Base-by-base conservation (phyloP, 768 basidiomycete genomes). In the Boletus edulis region DNA sequence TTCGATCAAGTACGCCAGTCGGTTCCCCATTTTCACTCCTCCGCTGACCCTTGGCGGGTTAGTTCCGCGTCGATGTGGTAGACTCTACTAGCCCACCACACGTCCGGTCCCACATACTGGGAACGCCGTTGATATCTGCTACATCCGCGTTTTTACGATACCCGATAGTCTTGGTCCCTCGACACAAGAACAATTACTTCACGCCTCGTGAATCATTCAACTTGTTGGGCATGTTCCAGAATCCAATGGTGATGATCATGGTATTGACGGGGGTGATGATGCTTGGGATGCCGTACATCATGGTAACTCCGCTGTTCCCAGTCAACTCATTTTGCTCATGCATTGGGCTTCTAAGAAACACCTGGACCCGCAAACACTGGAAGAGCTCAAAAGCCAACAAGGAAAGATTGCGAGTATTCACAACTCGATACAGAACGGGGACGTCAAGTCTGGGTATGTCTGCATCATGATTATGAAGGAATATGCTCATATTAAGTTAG, bases 201-300 rank as follows among this genome's bases (percentile, higher is more conserved):
- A 75, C 83, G 29, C 83, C 87, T 24, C 80, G 68, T 32, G 81
- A 91, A 67, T 82, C 84, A 17, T 93, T 93, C 77, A 87, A 87
- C 68, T 58, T 90, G 22, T 51, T 87, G 53, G 82, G 75, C 49
- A 91, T 93, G 87, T 75, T 93, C 63, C 81, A 85, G 54, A 93
- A 83, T 65, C 90, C 90, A 8, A 91, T 93, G 90, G 87, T 89
- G 78, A 72, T 93, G 54, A 78, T 91, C 68, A 87, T 89, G 84
- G 77, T 83, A 31, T 70, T 80, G 59, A 86, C 80, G 43, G 89
- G 79, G 37, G 74, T 71, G 47, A 81, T 90, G 81, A 79, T 88
- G 73, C 69, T 92, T 27, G 81, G 77, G 22, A 85, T 83, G 81
- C 90, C 89, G 5, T 90, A 87, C 64, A 69, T 92, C 51, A 86